Conservation (phyloP, 352 stramenopile species). For the Globisporangium heterothallicum region DNA sequence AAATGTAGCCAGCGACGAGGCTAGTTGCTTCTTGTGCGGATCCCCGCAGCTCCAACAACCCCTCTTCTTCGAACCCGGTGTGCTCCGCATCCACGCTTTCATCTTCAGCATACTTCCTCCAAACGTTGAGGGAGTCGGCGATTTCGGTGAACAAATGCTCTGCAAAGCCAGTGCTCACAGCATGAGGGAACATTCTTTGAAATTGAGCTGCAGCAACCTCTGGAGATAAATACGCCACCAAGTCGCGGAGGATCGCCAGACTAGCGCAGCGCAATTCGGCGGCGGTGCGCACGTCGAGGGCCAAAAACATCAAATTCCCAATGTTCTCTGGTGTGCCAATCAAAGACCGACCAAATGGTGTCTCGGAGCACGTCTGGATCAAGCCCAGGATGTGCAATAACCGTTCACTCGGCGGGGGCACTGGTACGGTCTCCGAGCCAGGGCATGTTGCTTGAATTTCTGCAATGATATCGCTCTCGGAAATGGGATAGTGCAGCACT, state of each 20-base stretch:
- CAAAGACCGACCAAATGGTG: constrained; percentile 39
- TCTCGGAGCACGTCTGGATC: constrained; percentile 54
- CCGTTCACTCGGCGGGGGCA: constrained; percentile 33
- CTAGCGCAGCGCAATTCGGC: constrained; percentile 46
- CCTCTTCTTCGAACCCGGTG: background rate
- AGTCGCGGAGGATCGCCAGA: constrained; percentile 37
- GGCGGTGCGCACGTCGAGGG: constrained; percentile 38
- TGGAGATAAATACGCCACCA: constrained; percentile 27
- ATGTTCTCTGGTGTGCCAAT: constrained; percentile 59
- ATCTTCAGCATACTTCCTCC: constrained; percentile 25
- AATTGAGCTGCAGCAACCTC: constrained; percentile 37
- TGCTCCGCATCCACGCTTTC: background rate
- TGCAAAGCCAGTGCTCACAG: constrained; percentile 20
- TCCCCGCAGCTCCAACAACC: constrained; percentile 27
- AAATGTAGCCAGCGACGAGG: constrained; percentile 40
- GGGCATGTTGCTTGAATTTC: constrained; percentile 52
- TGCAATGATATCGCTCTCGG: constrained; percentile 41
- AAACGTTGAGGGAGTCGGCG: constrained; percentile 34
- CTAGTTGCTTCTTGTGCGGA: constrained; percentile 40
- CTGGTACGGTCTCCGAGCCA: constrained; percentile 15
- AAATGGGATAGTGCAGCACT: constrained; percentile 35
- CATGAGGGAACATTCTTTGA: constrained; percentile 15
- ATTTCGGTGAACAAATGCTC: constrained; percentile 34
- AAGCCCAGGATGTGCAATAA: constrained; percentile 62
- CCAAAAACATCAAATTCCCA: constrained; percentile 50